Evolutionary conservation across 257 asterid genomes (phyloP), one percentile per base, ranked within the genome.

Genomic region (Haberlea rhodopensis): DNA sequence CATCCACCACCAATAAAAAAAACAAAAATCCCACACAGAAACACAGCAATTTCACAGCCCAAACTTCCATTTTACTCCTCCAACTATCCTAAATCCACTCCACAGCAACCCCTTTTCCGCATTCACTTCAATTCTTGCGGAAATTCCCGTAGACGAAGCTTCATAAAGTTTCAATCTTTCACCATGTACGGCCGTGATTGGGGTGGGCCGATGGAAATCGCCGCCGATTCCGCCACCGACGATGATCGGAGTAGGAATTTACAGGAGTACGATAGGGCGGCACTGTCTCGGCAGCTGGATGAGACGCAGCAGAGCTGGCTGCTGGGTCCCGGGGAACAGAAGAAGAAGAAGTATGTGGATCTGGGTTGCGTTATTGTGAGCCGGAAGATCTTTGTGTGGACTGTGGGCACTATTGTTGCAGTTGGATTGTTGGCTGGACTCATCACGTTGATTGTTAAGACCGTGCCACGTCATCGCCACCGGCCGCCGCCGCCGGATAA

Each of bases 221-320:
- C 95, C 13, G 87, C 91, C 1, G 99, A 92, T 49, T 94, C 99
- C 23, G 96, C 99, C 63, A 94, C 97, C 37, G 99, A 92, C 70
- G 99, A 92, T 63, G 99, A 92, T 45, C 77, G 97, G 78, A 92
- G 99, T 65, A 58, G 99, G 76, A 92, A 92, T 60, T 58, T 92
- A 65, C 88, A 84, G 62, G 97, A 89, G 63, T 85, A 81, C 71
- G 99, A 92, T 75, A 72, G 86, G 80, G 99, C 97, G 65, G 97
- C 99, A 51, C 75, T 92, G 75, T 92, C 99, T 3, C 82, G 99
- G 69, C 86, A 83, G 46, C 78, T 92, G 51, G 97, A 89, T 29
- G 99, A 92, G 82, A 92, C 99, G 23, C 99, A 92, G 70, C 99
- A 92, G 78, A 92, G 99, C 77, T 92, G 99, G 99, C 77, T 92